Evolutionary conservation across 1,284 basidiomycete species (phyloP), one percentile per base, ranked within the genome.

Genomic region (Leccinum pseudoinsigne): DNA sequence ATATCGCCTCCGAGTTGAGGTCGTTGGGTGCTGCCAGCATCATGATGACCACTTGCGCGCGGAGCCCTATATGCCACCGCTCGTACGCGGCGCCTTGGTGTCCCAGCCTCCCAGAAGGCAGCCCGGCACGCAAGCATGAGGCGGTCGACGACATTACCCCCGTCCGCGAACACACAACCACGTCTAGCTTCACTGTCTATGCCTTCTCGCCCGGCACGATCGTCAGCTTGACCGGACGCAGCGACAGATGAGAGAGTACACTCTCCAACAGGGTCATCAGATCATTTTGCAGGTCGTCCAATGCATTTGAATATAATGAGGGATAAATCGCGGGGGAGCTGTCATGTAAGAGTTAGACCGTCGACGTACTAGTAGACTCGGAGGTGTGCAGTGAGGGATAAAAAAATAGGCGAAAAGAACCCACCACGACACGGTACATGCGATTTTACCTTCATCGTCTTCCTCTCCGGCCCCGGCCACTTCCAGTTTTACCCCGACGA

Each of bases 231-330:
- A 70, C 68, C 0, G 89, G 89, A 62, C 83, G 85, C n/a, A 91
- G 74, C 1, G 87, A 84, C 0, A 80, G 77, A 71, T 90, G 86
- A 0, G 85, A 79, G 67, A 92, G 80, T 0, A 84, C 84, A 62
- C 83, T 81, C 66, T 86, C 81, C 23, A 91, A 66, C n/a, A 86
- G 74, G 31, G 81, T 79, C 7, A 86, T 84, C 62, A 90, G 76
- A 72, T 92, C 90, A 64, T 86, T 79, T 68, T 90, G 87, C 3
- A 91, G 79, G 62, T 92, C 90, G 54, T 93, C 92, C 4, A 93
- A 69, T 16, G 85, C 84, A 54, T 77, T 77, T 2, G 84, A 76
- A 0, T 86, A 82, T 36, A 89, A 78, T 12, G 5, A 31, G 9
- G 53, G 53, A 54, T 54, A 54, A 10, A n/a, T n/a, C 10, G n/a